These are phyloP conservation scores for Sicyos edulis DNA, from an alignment of 306 rosid species.

Conservation along the genomic window DNA sequence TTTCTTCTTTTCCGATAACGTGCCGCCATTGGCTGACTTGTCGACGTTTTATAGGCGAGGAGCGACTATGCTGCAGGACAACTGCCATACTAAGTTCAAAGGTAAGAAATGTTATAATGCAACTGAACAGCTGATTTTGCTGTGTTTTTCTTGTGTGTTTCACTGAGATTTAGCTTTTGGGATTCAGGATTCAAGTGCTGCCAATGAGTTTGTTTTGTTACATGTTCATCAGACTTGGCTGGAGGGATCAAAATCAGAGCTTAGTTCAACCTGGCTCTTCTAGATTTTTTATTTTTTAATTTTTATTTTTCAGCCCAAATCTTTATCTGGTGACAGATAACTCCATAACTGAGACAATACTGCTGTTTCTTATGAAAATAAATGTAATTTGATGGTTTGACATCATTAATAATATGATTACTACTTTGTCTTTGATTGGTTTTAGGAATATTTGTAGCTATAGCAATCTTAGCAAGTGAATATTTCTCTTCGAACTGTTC, in stretches of 20 bases:
- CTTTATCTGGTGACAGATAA: conserved; percentile 11
- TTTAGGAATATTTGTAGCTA: neutral
- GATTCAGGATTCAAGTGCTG: conserved; percentile 41
- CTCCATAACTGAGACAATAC: neutral
- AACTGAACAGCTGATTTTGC: neutral
- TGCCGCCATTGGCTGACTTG: conserved; percentile 4
- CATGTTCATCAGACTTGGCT: conserved; percentile 60
- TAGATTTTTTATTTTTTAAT: conserved; percentile 17
- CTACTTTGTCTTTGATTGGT: neutral
- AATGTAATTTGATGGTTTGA: conserved; percentile 14
- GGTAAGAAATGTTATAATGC: conserved; percentile 26
- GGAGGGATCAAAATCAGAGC: conserved; percentile 32
- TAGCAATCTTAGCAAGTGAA: neutral
- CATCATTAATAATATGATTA: conserved; percentile 3
- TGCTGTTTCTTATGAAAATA: conserved; percentile 3
- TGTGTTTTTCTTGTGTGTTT: neutral
- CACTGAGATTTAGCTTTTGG: conserved; percentile 18
- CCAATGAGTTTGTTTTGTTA: conserved; percentile 43
- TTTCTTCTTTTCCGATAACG: neutral
- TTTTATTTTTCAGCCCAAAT: neutral
- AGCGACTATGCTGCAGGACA: conserved; percentile 25
- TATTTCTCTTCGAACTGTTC: too few species aligned
- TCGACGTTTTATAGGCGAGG: conserved; percentile 29
- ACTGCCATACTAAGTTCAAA: conserved; percentile 36
- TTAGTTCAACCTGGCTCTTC: conserved; percentile 30